phyloP scores from a whole-genome alignment of 1,139 yeast genomes.

The Nakaseomyces nivariensis region DNA sequence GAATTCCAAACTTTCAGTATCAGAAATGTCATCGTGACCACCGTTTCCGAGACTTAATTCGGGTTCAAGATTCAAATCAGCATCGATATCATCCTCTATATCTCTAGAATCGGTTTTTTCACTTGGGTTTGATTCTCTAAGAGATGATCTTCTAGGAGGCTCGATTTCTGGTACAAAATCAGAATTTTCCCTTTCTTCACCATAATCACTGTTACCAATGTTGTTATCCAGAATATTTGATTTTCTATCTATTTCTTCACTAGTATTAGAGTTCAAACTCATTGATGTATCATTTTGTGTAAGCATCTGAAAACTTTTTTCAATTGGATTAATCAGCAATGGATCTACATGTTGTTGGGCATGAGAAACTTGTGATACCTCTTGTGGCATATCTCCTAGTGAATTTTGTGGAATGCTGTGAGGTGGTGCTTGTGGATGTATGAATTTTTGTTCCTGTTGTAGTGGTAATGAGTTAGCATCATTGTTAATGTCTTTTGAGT shows the following conservation, averaged over 20 bases:
- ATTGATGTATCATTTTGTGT: constrained; percentile 20
- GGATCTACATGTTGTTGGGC: background rate
- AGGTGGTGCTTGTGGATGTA: background rate
- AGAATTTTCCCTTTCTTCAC: constrained; percentile 1
- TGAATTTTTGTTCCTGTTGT: background rate
- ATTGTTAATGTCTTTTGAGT: background rate
- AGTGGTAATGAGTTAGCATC: background rate
- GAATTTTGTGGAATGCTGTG: background rate
- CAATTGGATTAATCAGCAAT: constrained; percentile 21
- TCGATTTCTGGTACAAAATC: background rate
- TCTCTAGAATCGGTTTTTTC: background rate
- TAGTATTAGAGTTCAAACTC: constrained; percentile 4
- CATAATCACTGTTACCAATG: background rate
- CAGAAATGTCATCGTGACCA: background rate
- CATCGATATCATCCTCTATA: background rate
- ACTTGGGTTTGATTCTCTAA: background rate
- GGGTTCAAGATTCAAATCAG: background rate
- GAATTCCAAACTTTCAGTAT: constrained; percentile 11
- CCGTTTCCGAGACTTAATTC: background rate
- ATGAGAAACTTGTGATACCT: background rate
- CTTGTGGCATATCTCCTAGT: background rate
- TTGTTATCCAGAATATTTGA: background rate
- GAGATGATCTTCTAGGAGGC: background rate
- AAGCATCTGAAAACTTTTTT: constrained; percentile 25
- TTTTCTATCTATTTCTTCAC: constrained; percentile 2